Evolutionary conservation across 179 eudicot species (phyloP), one percentile per base, ranked within the genome.

Genomic region (Actinidia arguta): DNA sequence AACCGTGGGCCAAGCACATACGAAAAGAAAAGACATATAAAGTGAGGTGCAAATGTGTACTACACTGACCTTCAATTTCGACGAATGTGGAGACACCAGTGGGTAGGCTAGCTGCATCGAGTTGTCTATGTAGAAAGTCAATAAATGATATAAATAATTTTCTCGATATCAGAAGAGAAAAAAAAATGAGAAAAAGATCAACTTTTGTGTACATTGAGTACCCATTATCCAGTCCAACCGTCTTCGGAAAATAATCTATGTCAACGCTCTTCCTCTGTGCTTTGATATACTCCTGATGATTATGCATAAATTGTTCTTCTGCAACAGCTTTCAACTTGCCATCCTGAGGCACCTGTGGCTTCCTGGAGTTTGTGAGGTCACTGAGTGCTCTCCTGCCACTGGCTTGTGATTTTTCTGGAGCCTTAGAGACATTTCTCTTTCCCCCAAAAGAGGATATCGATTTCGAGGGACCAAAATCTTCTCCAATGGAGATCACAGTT

Each of bases 311-410:
- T 3, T 88, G 81, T 66, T 92, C 97, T 59, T 84, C 88, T 44
- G 58, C 66, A 46, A 84, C 55, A 82, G 84, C 83, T 74, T 80
- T 81, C 81, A 88, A 80, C 78, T 86, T 87, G 81, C 78, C 85
- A 39, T 4, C 73, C 64, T 82, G 83, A 31, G 83, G 85, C 4
- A 83, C 75, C 47, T 69, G 68, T 69, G 88, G 92, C 83, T 87
- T 91, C 16, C 80, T 83, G 0, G 94, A 86, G 84, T 92, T 93
- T 31, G 97, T 90, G 52, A 92, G 83, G 76, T 93, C 97, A 63
- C 87, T 76, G n/a, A 93, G 92, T 25, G 94, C 92, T 82, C 89
- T 93, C 84, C 95, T 82, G 70, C 88, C 88, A 75, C 83, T 78
- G 42, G 79, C 46, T 72, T 85, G 82, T 67, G 55, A 80, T 81